Evolutionary conservation across 2,329 filamentous ascomycete species (phyloP).

Genomic region (Emericellopsis cladophorae): DNA sequence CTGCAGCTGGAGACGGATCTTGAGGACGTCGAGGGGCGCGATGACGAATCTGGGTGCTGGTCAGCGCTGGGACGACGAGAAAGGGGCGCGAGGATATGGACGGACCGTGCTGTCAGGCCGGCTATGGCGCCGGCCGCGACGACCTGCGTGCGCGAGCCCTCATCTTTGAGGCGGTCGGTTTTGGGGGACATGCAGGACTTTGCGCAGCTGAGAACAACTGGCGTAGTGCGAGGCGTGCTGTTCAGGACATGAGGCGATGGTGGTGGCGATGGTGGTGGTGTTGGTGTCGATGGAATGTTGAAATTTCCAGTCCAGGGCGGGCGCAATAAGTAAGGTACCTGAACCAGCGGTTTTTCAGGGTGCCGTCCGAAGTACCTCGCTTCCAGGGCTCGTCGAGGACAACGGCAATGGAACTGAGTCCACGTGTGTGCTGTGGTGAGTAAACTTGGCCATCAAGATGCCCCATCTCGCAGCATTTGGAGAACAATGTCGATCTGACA

Average conservation of each 20-base stretch:
- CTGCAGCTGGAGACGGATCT: conserved; percentile 94
- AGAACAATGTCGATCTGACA: too few species aligned
- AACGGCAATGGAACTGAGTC: too few species aligned
- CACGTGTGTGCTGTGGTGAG: too few species aligned
- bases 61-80: neutral
- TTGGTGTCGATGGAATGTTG: neutral
- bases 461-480: too few species aligned
- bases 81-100: neutral
- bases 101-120: conserved; percentile 75
- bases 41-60: conserved; percentile 60
- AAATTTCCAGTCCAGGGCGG: neutral
- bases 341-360: too few species aligned
- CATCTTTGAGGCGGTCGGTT: conserved; percentile 41
- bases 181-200: conserved; percentile 21
- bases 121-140: conserved; percentile 48
- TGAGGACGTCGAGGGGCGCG: conserved; percentile 91
- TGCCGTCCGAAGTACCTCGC: too few species aligned
- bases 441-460: too few species aligned
- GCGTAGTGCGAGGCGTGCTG: neutral
- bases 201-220: neutral
- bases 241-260: neutral
- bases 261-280: neutral
- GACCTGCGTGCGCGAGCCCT: conserved; percentile 45
- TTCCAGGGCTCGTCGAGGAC: too few species aligned
- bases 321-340: too few species aligned